Conservation (phyloP, 768 basidiomycete species). For the Hirschioporus abietinus region DNA sequence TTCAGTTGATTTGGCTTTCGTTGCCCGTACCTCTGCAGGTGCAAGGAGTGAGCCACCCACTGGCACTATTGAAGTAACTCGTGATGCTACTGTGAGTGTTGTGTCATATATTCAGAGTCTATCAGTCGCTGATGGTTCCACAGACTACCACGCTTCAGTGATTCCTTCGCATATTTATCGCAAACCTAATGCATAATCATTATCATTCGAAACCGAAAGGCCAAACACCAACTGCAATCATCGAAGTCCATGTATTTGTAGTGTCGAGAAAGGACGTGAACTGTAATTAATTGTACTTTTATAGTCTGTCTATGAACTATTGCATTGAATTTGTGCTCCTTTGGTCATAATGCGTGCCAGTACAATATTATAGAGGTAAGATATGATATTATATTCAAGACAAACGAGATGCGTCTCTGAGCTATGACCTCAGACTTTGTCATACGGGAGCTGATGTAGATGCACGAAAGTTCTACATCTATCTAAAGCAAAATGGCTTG, state of each 20-base stretch:
- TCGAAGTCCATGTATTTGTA: neutral
- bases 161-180: neutral
- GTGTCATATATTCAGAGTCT: neutral
- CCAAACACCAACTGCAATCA: neutral
- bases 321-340: too few relatives aligned
- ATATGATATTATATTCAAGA: too few relatives aligned
- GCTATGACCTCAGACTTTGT: too few relatives aligned
- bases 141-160: neutral
- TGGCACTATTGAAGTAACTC: slow-evolving; percentile 12
- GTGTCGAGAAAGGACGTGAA: neutral
- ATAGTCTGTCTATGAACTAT: too few relatives aligned
- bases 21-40: slow-evolving; percentile 76
- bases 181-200: neutral
- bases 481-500: too few relatives aligned
- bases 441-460: too few relatives aligned
- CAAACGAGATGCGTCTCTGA: too few relatives aligned
- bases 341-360: too few relatives aligned
- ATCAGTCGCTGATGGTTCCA: neutral
- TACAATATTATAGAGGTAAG: too few relatives aligned
- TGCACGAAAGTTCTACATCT: too few relatives aligned
- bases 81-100: neutral
- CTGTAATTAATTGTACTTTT: neutral
- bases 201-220: neutral
- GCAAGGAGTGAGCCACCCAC: slow-evolving; percentile 8
- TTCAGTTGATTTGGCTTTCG: slow-evolving; percentile 61